A percentile compares a stretch with the other conserved stretches of the same genome.
These are phyloP conservation scores for Crucibulum laeve DNA, from an alignment of 768 basidiomycete species.

Conservation along the genomic window DNA sequence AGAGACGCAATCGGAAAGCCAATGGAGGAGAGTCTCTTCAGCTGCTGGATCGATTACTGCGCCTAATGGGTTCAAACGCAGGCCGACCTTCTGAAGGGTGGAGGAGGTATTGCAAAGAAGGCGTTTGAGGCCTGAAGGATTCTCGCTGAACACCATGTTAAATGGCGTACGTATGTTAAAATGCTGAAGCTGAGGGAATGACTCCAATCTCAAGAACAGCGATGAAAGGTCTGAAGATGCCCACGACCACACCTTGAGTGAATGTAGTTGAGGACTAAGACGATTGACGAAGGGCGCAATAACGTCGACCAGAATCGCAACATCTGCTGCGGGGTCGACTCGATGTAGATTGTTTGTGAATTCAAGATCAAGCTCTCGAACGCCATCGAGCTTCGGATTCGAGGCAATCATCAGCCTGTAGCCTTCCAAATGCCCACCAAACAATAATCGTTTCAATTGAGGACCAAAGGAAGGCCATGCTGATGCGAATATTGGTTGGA, in stretches of 20 bases:
- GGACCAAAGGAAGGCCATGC: conserved; percentile 37
- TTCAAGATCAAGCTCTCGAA: conserved; percentile 33
- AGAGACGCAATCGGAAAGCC: conserved; percentile 25
- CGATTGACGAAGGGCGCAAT: conserved; percentile 38
- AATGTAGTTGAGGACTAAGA: conserved; percentile 26
- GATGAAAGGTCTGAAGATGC: conserved; percentile 33
- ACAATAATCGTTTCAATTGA: conserved; percentile 26
- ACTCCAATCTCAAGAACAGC: conserved; percentile 27
- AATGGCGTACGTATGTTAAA: conserved; percentile 35
- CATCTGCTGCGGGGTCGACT: conserved; percentile 11
- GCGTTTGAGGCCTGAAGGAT: conserved; percentile 30
- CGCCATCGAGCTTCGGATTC: conserved; percentile 21
- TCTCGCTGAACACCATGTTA: conserved; percentile 26
- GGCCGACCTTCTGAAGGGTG: conserved; percentile 26
- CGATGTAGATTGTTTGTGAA: conserved; percentile 28
- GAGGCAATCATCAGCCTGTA: conserved; percentile 28
- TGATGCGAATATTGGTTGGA: conserved; percentile 25
- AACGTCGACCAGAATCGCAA: conserved; percentile 20
- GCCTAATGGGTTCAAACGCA: conserved; percentile 35
- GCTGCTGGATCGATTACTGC: conserved; percentile 18
- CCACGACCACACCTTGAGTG: conserved; percentile 36
- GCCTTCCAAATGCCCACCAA: conserved; percentile 32
- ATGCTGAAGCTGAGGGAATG: conserved; percentile 26
- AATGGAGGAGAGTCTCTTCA: conserved; percentile 28
- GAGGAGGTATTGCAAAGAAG: conserved; percentile 24